Evolutionary conservation across 164 flowering plant species (phyloP), one percentile per base, ranked within the genome.

Genomic region (Echeveria elegans): DNA sequence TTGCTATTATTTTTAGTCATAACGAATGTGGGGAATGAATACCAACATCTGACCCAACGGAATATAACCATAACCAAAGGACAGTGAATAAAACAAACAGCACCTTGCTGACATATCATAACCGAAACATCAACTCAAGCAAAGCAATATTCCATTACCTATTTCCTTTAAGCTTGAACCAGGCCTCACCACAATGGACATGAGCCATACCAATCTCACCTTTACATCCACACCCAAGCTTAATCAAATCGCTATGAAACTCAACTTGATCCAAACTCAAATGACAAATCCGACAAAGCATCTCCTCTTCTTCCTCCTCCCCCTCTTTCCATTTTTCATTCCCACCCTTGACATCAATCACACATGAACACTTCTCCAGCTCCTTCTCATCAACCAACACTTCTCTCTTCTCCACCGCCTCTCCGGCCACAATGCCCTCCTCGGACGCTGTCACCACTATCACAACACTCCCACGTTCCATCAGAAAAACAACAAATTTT

Each of bases 111-210:
- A 34, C 37, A 34, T 3, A 7, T 34, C 37, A 7, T 3, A 34
- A 38, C 5, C 41, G 11, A 43, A 43, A 43, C 48, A 43, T 10
- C 48, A 43, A 43, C 48, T 16, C 19, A 43, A 43, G 48, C 5
- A 43, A 58, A 58, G 26, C 29, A 12, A 26, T 34, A 34, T 34
- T 34, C 37, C 37, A 7, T 34, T 58, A 92, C 98, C 96, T 86
- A 75, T 88, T 86, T 64, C 98, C 98, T 75, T 74, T 92, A 1
- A 82, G 79, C 81, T 76, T 90, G 69, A 92, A 92, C 98, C 98
- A 92, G 3, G 90, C 82, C 78, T 90, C 98, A 7, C 93, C 96
- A 45, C 98, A 92, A 71, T 75, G 81, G 36, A 60, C 70, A 74
- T 92, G 96, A 0, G 90, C 86, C 71, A 73, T 67, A 5, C 89